Evolutionary conservation across 75 land plant species (phyloP).

Genomic region (Larix kaempferi): DNA sequence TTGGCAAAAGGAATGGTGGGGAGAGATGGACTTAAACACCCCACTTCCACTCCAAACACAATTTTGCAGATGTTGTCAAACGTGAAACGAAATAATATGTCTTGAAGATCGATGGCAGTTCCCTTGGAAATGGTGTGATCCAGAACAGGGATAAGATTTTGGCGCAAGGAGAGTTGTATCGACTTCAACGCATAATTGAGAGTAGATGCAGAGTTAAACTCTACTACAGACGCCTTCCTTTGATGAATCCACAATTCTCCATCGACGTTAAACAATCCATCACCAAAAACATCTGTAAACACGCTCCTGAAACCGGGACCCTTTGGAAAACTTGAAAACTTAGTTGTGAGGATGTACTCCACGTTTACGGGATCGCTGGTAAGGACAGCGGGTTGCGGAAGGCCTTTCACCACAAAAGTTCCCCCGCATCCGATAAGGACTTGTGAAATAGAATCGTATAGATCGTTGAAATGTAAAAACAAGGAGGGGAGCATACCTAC

Average conservation of each 20-base stretch:
- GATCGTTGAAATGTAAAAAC: background rate
- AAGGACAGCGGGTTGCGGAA: background rate
- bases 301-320: slow-evolving; percentile 4
- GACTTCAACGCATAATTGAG: background rate
- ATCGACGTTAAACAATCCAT: slow-evolving; percentile 19
- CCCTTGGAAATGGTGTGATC: no score
- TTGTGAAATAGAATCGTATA: slow-evolving; percentile 13
- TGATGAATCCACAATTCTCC: slow-evolving; percentile 13
- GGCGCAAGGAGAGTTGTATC: background rate
- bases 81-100: slow-evolving; percentile 26
- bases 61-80: slow-evolving; percentile 31
- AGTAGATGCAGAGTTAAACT: background rate
- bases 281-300: slow-evolving; percentile 15
- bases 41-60: slow-evolving; percentile 27
- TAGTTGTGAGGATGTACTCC: slow-evolving; percentile 19
- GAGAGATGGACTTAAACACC: background rate
- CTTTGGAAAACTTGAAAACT: slow-evolving; percentile 21
- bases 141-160: slow-evolving; percentile 13
- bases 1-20: background rate
- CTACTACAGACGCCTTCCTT: background rate
- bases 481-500: slow-evolving; percentile 18
- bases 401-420: slow-evolving; percentile 2
- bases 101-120: slow-evolving; percentile 24
- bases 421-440: background rate
- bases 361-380: slow-evolving; percentile 15